Conservation (phyloP, 352 stramenopile species). For the Blastocystis sp. region DNA sequence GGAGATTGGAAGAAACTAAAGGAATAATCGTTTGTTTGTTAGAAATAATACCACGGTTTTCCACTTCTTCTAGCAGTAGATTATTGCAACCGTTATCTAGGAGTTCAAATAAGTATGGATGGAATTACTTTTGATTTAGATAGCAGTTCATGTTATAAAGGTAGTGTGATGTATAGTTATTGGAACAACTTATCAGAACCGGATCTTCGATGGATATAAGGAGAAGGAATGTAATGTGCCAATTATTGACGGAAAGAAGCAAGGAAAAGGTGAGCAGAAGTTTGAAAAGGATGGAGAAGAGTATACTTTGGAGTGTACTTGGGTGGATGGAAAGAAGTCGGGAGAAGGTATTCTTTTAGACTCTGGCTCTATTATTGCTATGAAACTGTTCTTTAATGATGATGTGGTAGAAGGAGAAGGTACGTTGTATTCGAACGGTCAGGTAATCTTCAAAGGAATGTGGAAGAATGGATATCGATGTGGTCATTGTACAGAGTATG, state of each 20-base stretch:
- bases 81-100: neutral
- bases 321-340: constrained; percentile 24
- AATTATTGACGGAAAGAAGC: neutral
- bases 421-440: neutral
- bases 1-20: constrained; percentile 25
- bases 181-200: constrained; percentile 13
- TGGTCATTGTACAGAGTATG: neutral
- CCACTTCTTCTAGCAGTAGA: neutral
- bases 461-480: constrained; percentile 28
- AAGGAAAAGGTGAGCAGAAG: constrained; percentile 7
- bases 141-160: neutral
- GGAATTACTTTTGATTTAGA: constrained; percentile 11
- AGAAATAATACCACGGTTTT: neutral
- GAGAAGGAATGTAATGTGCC: constrained; percentile 13
- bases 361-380: neutral
- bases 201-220: constrained; percentile 30
- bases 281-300: constrained; percentile 25
- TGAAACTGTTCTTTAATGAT: constrained; percentile 53
- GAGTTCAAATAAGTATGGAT: neutral
- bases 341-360: constrained; percentile 41
- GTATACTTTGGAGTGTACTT: constrained; percentile 49
- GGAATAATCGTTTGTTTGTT: neutral
- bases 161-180: neutral
- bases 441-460: constrained; percentile 9
- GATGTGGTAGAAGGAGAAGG: constrained; percentile 39